Percentiles rank a stretch among this genome's conserved stretches.
These are phyloP conservation scores for Dalbergia cultrata DNA, from an alignment of 306 rosid genomes.

Conservation along the genomic window DNA sequence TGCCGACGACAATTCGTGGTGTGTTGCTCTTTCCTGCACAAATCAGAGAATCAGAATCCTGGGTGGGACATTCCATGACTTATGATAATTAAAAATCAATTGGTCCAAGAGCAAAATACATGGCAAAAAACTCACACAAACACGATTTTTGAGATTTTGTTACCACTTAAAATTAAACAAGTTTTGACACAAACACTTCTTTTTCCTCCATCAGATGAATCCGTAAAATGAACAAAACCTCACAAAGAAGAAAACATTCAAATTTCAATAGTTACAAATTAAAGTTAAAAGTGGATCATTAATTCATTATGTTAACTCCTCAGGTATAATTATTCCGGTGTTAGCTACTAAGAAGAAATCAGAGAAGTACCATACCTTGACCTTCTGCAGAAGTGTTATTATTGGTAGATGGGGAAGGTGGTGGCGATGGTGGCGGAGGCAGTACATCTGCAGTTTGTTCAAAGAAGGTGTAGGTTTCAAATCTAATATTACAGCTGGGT, in stretches of 20 bases:
- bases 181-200: not conserved
- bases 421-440: not conserved
- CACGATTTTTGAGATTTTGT: not conserved
- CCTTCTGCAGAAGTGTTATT: not conserved
- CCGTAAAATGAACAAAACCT: not conserved
- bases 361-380: not conserved
- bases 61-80: not conserved
- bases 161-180: not conserved
- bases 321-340: no score
- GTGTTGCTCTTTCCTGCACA: conserved; percentile 19
- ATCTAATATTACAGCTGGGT: conserved; percentile 46
- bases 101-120: not conserved
- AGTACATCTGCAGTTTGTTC: not conserved
- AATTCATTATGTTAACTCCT: no score
- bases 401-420: not conserved
- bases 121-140: not conserved
- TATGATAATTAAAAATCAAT: not conserved
- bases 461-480: not conserved
- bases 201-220: not conserved
- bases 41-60: not conserved
- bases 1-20: not conserved
- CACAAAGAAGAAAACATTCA: not conserved
- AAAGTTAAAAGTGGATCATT: not conserved
- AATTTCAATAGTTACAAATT: no score
- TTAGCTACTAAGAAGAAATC: not conserved